Evolutionary conservation across 805 yeast species (phyloP), one percentile per base, ranked within the genome.

Genomic region (Wickerhamiella lipophila): DNA sequence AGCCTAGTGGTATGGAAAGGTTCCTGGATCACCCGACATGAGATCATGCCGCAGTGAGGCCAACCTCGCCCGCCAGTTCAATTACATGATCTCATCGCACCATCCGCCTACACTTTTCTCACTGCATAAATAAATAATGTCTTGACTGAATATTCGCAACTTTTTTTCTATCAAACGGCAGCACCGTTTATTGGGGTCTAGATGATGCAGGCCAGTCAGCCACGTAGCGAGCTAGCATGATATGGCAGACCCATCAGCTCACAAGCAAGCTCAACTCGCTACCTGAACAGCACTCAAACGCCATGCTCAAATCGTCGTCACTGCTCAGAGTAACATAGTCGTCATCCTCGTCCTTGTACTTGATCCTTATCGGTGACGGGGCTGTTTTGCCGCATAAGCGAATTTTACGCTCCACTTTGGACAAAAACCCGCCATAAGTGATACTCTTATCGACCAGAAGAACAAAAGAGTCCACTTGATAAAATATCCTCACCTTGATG

Each of bases 331-430:
- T 78, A 39, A 92, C 94, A 61, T 76, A 81, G 62, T 92, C 98
- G 15, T 94, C 96, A 62, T 92, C 98, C 65, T 92, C 98, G 64
- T 92, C 98, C 61, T 78, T 78, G 62, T 86, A 89, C 63, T 79
- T 80, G 52, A 92, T 71, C 58, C 81, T 74, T 35, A 75, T 65
- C 19, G 65, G 69, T 48, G 43, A 46, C 42, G 62, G 62, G n/a
- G 59, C 53, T 50, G 68, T 65, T 42, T 68, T 71, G 21, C 80
- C 82, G 49, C 77, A 70, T 46, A 75, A 73, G 41, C 71, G 68
- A 42, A 79, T 61, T 58, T 79, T 78, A 44, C 71, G 71, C 52
- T 75, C 77, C 32, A 85, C 75, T 52, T 77, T 76, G 40, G 69
- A 74, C 42, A 74, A 66, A 50, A 85, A 68, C 41, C 74, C 78